phyloP scores from a whole-genome alignment of 2,329 filamentous ascomycete species.

The Orbilia quercus region DNA sequence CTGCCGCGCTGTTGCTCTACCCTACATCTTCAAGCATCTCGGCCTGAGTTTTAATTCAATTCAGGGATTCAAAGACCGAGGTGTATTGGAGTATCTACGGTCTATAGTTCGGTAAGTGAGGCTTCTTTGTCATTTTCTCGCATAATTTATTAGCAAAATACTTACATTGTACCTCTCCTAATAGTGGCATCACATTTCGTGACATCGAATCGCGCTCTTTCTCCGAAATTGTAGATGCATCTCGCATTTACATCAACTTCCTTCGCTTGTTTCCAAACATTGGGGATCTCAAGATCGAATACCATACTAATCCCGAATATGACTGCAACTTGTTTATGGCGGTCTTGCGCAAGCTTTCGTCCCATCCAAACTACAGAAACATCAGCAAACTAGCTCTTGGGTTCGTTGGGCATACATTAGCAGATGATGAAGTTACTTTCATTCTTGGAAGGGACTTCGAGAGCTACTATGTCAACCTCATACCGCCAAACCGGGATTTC shows the following conservation, averaged over 20 bases:
- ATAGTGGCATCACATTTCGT: neutral
- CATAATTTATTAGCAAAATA: neutral
- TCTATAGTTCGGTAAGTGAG: slow-evolving; percentile 2
- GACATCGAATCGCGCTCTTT: neutral
- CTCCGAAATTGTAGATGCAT: neutral
- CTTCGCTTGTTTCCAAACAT: neutral
- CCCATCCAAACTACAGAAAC: neutral
- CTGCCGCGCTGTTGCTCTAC: slow-evolving; percentile 1
- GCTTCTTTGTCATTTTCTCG: neutral
- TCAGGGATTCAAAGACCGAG: slow-evolving; percentile 6
- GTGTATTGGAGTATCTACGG: neutral
- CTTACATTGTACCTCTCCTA: neutral
- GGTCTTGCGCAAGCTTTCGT: neutral
- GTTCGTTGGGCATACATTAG: neutral
- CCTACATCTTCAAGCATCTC: slow-evolving; percentile 11
- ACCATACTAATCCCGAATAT: neutral
- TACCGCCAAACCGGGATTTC: neutral
- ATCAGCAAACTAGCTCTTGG: neutral
- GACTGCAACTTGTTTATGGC: slow-evolving; percentile 6
- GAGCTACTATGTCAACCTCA: slow-evolving; percentile 8
- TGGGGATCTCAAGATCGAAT: neutral
- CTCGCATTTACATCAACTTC: neutral
- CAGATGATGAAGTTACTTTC: neutral
- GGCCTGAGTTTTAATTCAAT: neutral
- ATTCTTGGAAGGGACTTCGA: neutral